phyloP scores from a whole-genome alignment of 1,139 yeast species.

The Yamadazyma spencermartinsiae region DNA sequence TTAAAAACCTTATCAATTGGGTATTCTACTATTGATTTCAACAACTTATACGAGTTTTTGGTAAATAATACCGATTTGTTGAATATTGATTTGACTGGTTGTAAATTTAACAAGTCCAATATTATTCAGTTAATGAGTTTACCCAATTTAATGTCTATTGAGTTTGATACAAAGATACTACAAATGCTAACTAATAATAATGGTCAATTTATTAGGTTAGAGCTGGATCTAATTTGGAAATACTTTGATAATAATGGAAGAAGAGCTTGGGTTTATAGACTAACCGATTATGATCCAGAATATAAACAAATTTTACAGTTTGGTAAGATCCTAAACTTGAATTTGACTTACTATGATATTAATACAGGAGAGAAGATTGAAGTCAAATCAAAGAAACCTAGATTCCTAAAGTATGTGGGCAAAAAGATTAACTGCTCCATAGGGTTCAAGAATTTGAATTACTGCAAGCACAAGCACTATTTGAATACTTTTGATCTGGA shows the following conservation, averaged over 20 bases:
- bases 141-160: constrained; percentile 35
- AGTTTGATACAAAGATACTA: constrained; percentile 41
- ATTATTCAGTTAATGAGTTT: constrained; percentile 27
- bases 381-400: constrained; percentile 56
- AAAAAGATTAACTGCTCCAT: constrained; percentile 60
- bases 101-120: constrained; percentile 27
- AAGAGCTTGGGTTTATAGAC: constrained; percentile 77
- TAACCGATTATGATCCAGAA: constrained; percentile 37
- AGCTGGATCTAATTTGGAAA: constrained; percentile 49
- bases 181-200: constrained; percentile 36
- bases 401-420: constrained; percentile 61
- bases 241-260: constrained; percentile 66
- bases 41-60: constrained; percentile 51
- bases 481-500: constrained; percentile 35
- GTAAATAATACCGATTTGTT: constrained; percentile 26
- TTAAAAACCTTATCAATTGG: constrained; percentile 66
- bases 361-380: constrained; percentile 67
- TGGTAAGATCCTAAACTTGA: constrained; percentile 22
- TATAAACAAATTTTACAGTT: constrained; percentile 28
- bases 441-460: constrained; percentile 47
- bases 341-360: constrained; percentile 56
- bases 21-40: constrained; percentile 52
- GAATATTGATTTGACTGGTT: constrained; percentile 42
- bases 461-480: constrained; percentile 32
- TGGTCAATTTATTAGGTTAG: constrained; percentile 36